A percentile compares a stretch with the other conserved stretches of the same genome.
Evolutionary conservation across 129 eudicot genomes (phyloP).

Genomic region (Tanacetum coccineum): DNA sequence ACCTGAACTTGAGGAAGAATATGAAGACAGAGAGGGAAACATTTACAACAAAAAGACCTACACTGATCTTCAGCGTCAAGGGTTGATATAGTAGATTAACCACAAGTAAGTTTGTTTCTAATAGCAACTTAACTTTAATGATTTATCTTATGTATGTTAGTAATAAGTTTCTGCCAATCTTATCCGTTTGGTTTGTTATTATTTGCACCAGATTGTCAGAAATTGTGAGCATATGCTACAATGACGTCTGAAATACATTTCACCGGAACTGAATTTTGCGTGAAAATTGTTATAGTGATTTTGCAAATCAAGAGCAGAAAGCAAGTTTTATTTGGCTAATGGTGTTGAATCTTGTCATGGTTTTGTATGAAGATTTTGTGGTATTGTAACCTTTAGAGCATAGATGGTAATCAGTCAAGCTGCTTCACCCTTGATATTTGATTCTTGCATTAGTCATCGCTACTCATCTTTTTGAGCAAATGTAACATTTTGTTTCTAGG

Average conservation of each 20-base stretch:
- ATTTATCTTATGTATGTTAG: not conserved
- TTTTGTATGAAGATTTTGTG: not conserved
- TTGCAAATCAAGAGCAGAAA: not conserved
- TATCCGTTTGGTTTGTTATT: not conserved
- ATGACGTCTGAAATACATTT: too few species aligned
- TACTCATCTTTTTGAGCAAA: too few species aligned
- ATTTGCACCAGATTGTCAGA: not conserved
- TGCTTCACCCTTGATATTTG: not conserved
- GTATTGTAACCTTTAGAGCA: not conserved
- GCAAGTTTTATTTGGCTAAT: not conserved
- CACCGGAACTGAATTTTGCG: too few species aligned
- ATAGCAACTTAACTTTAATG: not conserved
- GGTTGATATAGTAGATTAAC: not conserved
- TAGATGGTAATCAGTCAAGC: not conserved
- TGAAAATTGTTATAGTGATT: not conserved
- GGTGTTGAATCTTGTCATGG: not conserved
- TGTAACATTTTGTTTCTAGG: too few species aligned
- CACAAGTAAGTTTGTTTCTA: not conserved
- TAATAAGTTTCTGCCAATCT: not conserved
- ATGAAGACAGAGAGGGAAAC: conserved; percentile 74
- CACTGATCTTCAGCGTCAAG: conserved; percentile 8
- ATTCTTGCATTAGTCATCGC: too few species aligned
- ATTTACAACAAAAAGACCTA: conserved; percentile 52
- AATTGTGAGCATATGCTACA: too few species aligned
- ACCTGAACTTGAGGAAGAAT: conserved; percentile 85